These are phyloP conservation scores for Blastocystis sp. DNA, from an alignment of 352 stramenopile genomes.

Conservation along the genomic window DNA sequence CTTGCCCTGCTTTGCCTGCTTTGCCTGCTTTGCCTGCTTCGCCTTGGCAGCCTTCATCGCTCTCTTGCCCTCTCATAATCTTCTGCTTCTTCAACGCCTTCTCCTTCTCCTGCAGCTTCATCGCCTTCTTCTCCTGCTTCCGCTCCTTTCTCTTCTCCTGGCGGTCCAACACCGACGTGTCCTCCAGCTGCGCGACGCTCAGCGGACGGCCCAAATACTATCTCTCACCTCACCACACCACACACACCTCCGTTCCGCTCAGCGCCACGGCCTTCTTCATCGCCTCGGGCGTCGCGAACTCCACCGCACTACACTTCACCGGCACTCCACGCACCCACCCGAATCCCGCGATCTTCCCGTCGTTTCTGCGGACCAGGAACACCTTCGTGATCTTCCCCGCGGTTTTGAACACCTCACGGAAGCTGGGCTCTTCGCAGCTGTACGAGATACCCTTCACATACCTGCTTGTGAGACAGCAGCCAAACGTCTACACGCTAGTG, in stretches of 20 bases:
- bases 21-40: conserved; percentile 23
- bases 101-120: conserved; percentile 23
- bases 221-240: background rate
- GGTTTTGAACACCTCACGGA: conserved; percentile 34
- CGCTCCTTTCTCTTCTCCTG: conserved; percentile 39
- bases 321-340: background rate
- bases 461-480: background rate
- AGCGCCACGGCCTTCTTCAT: conserved; percentile 11
- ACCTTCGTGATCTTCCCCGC: conserved; percentile 10
- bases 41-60: background rate
- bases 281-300: conserved; percentile 4
- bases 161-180: conserved; percentile 40
- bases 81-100: conserved; percentile 35
- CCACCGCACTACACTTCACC: conserved; percentile 42
- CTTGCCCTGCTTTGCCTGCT: conserved; percentile 14
- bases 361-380: conserved; percentile 37
- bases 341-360: conserved; percentile 29
- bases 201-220: conserved; percentile 44
- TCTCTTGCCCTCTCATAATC: background rate
- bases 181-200: conserved; percentile 13
- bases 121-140: background rate
- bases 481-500: conserved; percentile 1
- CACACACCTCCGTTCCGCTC: background rate
- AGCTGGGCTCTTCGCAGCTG: background rate
- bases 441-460: conserved; percentile 34